Evolutionary conservation across 164 flowering plant genomes (phyloP), one percentile per base, ranked within the genome.

Genomic region (Aristolochia californica): DNA sequence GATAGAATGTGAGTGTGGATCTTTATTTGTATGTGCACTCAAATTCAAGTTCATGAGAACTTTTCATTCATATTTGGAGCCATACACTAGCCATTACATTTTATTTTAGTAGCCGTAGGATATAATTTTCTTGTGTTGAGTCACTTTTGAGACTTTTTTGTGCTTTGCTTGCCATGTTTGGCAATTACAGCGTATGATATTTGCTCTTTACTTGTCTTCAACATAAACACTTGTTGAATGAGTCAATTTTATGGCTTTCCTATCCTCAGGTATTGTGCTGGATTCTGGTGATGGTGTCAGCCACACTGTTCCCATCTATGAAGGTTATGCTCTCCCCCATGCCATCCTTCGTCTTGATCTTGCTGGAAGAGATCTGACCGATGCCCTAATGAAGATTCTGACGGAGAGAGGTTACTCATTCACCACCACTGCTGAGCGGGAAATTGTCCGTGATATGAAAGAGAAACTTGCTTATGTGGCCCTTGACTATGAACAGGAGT

Each of bases 201-300:
- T 4, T 47, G 16, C 16, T 16, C 50, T 17, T 1, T 45, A 4
- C 13, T 18, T 45, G 8, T 45, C 0, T 10, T 45, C 48, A 15
- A 18, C 2, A 18, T 45, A 18, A 45, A 13, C 3, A 5, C 18
- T 16, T 45, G 48, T 2, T n/a, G n/a, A n/a, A n/a, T n/a, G n/a
- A n/a, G n/a, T n/a, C n/a, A n/a, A 26, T 16, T 25, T 21, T 53
- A 21, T 16, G n/a, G 30, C 20, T 55, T 17, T 34, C 13, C 17
- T 20, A n/a, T 27, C 22, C 9, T 28, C 13, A 57, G 28, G 77
- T 66, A 62, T 59, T 71, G 62, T 45, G 34, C 61, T 63, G 66
- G 68, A 48, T 62, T 55, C 75, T 48, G 68, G 68, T 44, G 63
- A 65, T 53, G 68, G 68, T 44, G 68, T 65, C 25, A 65, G 68